Evolutionary conservation across 2,329 filamentous ascomycete genomes (phyloP), one percentile per base, ranked within the genome.

Genomic region (Aspergillus ruber): DNA sequence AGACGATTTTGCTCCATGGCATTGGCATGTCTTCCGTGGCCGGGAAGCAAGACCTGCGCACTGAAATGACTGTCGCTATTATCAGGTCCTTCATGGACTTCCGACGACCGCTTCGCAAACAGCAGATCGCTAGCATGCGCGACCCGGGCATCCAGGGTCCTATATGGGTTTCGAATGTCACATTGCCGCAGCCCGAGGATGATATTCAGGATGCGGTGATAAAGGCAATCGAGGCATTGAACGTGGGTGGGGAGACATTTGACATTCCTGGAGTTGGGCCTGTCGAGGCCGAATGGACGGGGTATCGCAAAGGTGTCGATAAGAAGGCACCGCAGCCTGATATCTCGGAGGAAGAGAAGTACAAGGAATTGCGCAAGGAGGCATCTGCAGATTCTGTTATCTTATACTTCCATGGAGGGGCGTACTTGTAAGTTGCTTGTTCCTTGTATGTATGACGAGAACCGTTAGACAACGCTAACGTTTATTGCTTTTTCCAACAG

Each of bases 131-230:
- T n/a, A 79, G 80, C 1, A 69, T 79, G 40, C 80, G 74, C 48
- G 85, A 86, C 46, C 78, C 78, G 0, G 82, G 81, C 0, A 74
- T 94, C 61, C 90, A 88, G 62, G 89, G 89, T 3, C 80, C 79
- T 40, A 82, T 93, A 54, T 96, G 90, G 90, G 76, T 95, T 20
- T 84, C 83, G 58, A 85, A 81, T 46, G 83, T 86, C 38, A 79
- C 77, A 0, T 71, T 88, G 13, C 79, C 81, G 0, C 70, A 71
- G 2, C 85, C 79, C 0, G 75, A 69, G 42, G 48, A 80, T 73
- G 66, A 65, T 40, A 63, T 71, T 8, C 62, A 63, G 42, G 59
- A 65, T 23, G 66, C 67, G 2, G 58, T 75, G 13, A 44, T 68
- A 6, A 58, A 58, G 39, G 70, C 68, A 9, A 68, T 74, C 38